phyloP scores from a whole-genome alignment of 2,329 filamentous ascomycete species.

The Sporothrix brasiliensis region DNA sequence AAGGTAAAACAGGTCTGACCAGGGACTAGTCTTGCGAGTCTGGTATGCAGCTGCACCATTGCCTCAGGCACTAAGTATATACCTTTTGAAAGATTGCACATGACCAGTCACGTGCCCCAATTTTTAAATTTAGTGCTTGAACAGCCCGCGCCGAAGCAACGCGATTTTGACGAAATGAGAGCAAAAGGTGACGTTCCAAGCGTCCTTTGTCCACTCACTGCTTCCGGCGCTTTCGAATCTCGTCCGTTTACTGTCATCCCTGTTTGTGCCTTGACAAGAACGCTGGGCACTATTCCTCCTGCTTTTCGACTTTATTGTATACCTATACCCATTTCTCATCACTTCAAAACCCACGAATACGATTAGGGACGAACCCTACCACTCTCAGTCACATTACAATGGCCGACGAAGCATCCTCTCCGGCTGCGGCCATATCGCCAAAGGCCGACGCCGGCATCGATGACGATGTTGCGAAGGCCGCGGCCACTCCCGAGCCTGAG shows the following conservation, averaged over 20 bases:
- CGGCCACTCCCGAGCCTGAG: conserved; percentile 16
- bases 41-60: conserved; percentile 24
- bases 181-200: neutral
- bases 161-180: conserved; percentile 26
- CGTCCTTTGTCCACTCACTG: neutral
- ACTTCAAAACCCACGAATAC: neutral
- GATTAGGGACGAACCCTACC: neutral
- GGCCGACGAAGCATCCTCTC: conserved; percentile 25
- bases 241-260: neutral
- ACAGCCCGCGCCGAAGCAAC: conserved; percentile 21
- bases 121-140: neutral
- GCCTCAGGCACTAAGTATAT: conserved; percentile 27
- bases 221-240: conserved; percentile 18
- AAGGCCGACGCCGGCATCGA: conserved; percentile 35
- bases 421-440: conserved; percentile 18
- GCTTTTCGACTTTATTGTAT: neutral
- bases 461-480: conserved; percentile 5
- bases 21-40: neutral
- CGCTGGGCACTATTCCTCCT: neutral
- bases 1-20: conserved; percentile 22
- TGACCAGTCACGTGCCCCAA: neutral
- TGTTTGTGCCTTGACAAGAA: neutral
- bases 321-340: neutral
- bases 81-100: neutral
- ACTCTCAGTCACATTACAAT: neutral